Evolutionary conservation across 805 yeast species (phyloP), one percentile per base, ranked within the genome.

Genomic region (Pichia insulana): DNA sequence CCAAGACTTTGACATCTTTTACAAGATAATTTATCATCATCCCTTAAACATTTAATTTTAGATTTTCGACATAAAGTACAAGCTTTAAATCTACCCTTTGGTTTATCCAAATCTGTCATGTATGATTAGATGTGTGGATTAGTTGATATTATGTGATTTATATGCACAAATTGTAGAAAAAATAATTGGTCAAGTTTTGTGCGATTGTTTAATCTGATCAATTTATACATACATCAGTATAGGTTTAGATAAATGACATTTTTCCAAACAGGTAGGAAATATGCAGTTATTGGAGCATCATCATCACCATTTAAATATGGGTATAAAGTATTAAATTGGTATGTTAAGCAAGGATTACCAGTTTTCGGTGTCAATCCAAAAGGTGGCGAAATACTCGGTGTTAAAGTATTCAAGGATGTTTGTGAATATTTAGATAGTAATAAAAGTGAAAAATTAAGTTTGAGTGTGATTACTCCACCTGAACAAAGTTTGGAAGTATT

Each of bases 381-480:
- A 20, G 66, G 71, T 8, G 53, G 58, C 3, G 66, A 22, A 22
- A 22, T 22, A 22, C 25, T 22, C 8, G 25, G 25, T 6, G 25
- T 22, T 5, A 22, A 22, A 22, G 25, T 22, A 22, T 22, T 22
- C 8, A 22, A 22, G 25, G 8, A 8, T 22, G 25, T 22, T 22
- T 22, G 25, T 22, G 8, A 22, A 6, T 22, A 22, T 8, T 22
- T 22, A 22, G 8, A 8, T 22, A 6, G 5, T 22, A 22, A 62
- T 6, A 25, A 3, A 4, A 28, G 7, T 6, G 36, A 13, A 8
- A 9, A 25, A 17, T 16, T 37, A n/a, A 37, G 41, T 22, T 59
- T 82, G 7, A 78, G 86, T 26, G 79, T 86, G 34, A 76, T 85
- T 40, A 84, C 95, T 0, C 89, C 94, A 2, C 92, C 95, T 1